phyloP scores from a whole-genome alignment of 2,329 filamentous ascomycete genomes.

The Colletotrichum trifolii region DNA sequence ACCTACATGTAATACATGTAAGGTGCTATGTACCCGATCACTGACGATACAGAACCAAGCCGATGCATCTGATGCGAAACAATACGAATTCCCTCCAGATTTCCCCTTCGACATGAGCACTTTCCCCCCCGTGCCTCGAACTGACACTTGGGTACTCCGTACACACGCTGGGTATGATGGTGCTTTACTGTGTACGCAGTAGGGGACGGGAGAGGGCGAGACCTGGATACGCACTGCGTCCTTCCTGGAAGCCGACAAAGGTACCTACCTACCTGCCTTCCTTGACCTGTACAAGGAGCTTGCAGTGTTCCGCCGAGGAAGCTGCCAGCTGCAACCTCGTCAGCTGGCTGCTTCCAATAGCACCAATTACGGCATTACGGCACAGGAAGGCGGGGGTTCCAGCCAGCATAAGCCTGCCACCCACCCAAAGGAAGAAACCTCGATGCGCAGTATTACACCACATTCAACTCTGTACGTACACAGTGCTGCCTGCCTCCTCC shows the following conservation, averaged over 20 bases:
- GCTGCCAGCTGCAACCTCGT: conserved; percentile 9
- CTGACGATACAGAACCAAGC: no score
- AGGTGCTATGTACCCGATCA: neutral
- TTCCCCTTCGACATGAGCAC: no score
- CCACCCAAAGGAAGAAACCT: neutral
- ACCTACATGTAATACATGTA: neutral
- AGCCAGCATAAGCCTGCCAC: conserved; percentile 17
- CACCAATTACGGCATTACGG: conserved; percentile 34
- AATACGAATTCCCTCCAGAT: no score
- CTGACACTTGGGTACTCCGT: no score
- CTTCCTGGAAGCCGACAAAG: neutral
- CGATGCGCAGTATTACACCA: neutral
- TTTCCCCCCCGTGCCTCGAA: no score
- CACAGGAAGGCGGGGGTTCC: conserved; percentile 31
- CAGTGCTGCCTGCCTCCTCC: conserved; percentile 8
- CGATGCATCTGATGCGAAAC: no score
- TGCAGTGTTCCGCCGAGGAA: conserved; percentile 4
- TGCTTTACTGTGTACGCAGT: no score
- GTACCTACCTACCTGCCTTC: conserved; percentile 10
- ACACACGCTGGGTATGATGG: no score
- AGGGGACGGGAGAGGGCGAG: no score
- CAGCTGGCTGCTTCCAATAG: conserved; percentile 11
- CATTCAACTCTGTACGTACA: neutral
- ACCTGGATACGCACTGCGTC: no score
- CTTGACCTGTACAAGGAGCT: neutral